Evolutionary conservation across 108 stramenopile genomes (phyloP), one percentile per base, ranked within the genome.

Genomic region (Aurantiochytrium sp.): DNA sequence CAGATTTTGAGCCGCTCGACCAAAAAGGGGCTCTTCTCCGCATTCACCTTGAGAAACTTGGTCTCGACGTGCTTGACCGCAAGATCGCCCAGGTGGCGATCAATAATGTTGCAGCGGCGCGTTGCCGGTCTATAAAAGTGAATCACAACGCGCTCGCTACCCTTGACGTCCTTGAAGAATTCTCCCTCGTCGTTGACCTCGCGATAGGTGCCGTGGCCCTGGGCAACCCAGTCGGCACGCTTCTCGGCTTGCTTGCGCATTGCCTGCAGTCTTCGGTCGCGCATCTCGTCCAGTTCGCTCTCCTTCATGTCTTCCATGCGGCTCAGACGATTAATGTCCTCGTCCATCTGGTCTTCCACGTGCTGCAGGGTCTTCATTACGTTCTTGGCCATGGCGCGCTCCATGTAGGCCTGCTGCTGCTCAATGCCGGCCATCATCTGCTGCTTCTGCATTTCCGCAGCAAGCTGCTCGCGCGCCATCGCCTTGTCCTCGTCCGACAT

Each of bases 101-200:
- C 97, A 72, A 99, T 97, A 10, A 96, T 92, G 71, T 98, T 95
- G 90, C 98, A 99, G 35, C 91, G 90, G n/a, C 95, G 91, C 23
- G 99, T 97, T 0, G 95, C 94, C 8, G 96, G 94, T 10, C 99
- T 92, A 91, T 98, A 96, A 91, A 99, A 99, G 93, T 99, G 99
- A 8, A 97, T 94, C n/a, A 98, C 96, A 89, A 98, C 60, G 14
- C 97, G 91, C 69, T 92, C 89, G 45, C 94, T 94, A 28, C 92
- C 87, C 91, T 98, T 98, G 71, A 97, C 91, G 4, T 96, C 97
- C 5, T 96, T 95, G 91, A 99, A 99, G 89, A 99, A 99, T 3
- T 96, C 96, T 59, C 88, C 59, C 87, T 95, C 94, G 59, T 91
- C 95, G 12, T 93, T 90, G 45, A 98, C 71, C 89, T 97, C 97